Evolutionary conservation across 2,329 filamentous ascomycete genomes (phyloP).

Genomic region (Tolypocladium paradoxum): DNA sequence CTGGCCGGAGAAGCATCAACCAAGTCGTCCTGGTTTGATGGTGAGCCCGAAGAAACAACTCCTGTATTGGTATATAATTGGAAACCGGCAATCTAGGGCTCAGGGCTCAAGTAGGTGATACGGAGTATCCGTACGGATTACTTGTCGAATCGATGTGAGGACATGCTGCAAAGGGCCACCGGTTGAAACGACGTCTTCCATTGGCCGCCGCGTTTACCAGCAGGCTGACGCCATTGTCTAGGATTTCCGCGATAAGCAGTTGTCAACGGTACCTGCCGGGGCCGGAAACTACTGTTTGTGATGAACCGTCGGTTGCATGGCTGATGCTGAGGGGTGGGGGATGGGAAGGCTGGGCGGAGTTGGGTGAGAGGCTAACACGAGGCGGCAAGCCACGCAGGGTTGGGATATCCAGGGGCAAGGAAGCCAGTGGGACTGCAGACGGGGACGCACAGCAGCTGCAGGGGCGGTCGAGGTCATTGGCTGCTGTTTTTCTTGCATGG

Average conservation of each 20-base stretch:
- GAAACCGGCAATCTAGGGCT: background rate
- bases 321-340: background rate
- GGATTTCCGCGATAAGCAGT: background rate
- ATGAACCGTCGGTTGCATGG: background rate
- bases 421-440: background rate
- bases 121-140: no score
- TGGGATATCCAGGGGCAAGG: background rate
- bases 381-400: background rate
- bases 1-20: background rate
- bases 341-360: background rate
- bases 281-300: background rate
- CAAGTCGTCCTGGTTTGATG: no score
- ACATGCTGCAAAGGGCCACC: background rate
- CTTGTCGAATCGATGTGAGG: no score
- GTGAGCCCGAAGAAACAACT: no score
- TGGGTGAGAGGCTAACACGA: background rate
- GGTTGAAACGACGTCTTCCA: background rate
- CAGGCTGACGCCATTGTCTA: background rate
- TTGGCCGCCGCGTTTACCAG: no score
- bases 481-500: background rate
- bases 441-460: constrained; percentile 1
- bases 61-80: background rate
- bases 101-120: background rate
- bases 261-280: background rate
- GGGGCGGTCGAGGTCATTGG: background rate